phyloP scores from a whole-genome alignment of 495 filamentous ascomycete genomes.

The Talaromyces stipitatus region DNA sequence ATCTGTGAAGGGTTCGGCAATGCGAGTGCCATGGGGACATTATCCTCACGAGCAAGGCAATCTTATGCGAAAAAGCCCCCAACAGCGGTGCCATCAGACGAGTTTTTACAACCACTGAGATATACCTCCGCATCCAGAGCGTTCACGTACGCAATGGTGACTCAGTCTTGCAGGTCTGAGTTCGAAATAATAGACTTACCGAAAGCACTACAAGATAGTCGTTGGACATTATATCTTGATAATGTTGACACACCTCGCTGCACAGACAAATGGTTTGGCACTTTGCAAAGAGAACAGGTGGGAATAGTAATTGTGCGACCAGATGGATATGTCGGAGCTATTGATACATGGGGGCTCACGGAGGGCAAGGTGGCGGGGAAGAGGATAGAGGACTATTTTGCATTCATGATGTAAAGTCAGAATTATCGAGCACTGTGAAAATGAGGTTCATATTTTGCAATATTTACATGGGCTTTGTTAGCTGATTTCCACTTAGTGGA shows the following conservation, averaged over 20 bases:
- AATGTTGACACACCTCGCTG: constrained; percentile 45
- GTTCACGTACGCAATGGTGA: constrained; percentile 52
- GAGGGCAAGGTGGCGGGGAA: constrained; percentile 35
- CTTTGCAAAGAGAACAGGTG: constrained; percentile 39
- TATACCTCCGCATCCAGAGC: constrained; percentile 53
- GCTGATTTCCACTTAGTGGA: too few species aligned
- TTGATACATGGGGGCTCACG: constrained; percentile 43
- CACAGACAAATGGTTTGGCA: constrained; percentile 57
- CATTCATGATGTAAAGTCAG: neutral
- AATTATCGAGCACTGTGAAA: too few species aligned
- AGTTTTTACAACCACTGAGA: constrained; percentile 51
- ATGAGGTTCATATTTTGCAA: too few species aligned
- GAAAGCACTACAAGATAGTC: constrained; percentile 43
- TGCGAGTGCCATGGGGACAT: constrained; percentile 38
- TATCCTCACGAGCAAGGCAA: constrained; percentile 35
- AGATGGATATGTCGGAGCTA: constrained; percentile 59
- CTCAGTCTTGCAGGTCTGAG: constrained; percentile 44
- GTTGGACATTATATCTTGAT: constrained; percentile 66
- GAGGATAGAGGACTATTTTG: constrained; percentile 57
- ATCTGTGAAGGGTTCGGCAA: constrained; percentile 40
- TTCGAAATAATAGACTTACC: constrained; percentile 59
- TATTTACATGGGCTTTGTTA: too few species aligned
- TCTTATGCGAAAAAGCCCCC: constrained; percentile 48
- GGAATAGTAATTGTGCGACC: constrained; percentile 56
- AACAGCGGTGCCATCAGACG: constrained; percentile 42